phyloP scores from a whole-genome alignment of 2,329 filamentous ascomycete genomes.

The Penicillium psychrosexuale region DNA sequence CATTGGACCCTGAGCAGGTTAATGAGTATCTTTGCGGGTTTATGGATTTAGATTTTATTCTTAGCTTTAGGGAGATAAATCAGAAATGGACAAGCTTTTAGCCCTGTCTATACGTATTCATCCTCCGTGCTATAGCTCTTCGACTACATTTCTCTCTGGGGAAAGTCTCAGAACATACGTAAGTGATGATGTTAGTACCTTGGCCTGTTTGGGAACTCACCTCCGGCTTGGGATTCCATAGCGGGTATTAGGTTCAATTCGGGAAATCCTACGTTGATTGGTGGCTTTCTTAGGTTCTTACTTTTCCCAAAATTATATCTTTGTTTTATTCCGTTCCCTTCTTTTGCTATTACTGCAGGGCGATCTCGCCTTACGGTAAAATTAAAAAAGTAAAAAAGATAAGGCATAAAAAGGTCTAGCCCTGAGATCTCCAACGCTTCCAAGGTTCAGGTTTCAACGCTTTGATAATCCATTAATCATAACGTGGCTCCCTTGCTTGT shows the following conservation, averaged over 20 bases:
- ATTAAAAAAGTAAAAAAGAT: background rate
- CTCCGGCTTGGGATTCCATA: slow-evolving; percentile 14
- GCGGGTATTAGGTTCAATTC: slow-evolving; percentile 6
- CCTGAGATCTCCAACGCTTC: slow-evolving; percentile 3
- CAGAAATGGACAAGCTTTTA: slow-evolving; percentile 14
- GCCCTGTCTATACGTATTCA: background rate
- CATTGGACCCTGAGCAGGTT: slow-evolving; percentile 7
- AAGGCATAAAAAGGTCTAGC: background rate
- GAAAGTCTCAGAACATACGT: slow-evolving; percentile 20
- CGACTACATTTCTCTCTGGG: too few species aligned
- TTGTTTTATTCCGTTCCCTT: background rate
- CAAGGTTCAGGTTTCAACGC: background rate
- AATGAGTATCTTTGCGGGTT: background rate
- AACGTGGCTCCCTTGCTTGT: background rate
- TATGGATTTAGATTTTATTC: background rate
- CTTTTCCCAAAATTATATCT: background rate
- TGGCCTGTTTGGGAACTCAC: slow-evolving; percentile 16
- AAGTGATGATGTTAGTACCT: slow-evolving; percentile 25
- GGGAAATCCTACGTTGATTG: background rate
- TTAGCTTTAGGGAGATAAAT: background rate
- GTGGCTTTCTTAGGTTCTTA: background rate
- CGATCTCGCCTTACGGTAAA: slow-evolving; percentile 6
- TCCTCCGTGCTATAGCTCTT: background rate
- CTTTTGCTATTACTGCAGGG: background rate
- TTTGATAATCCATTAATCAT: background rate